Base-by-base conservation (phyloP, 176 grass and related monocot species). In the Tillandsia fasciculata region DNA sequence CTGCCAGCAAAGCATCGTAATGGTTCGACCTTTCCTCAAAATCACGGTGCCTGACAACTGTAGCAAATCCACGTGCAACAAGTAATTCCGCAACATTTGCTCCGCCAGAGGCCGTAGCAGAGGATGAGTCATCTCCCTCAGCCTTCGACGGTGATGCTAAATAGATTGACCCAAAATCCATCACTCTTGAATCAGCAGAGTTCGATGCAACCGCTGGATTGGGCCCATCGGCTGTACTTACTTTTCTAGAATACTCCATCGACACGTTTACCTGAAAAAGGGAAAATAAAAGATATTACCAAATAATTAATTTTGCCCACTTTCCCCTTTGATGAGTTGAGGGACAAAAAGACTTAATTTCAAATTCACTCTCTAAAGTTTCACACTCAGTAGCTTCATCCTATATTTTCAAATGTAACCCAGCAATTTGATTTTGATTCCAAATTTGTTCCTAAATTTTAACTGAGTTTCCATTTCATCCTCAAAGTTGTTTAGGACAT, bases 191-290 rank as follows among this genome's bases (percentile, higher is more conserved):
- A 81, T 92, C 93, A 42, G 79, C 77, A 1, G 27, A 42, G 53
- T 67, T 84, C 12, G 79, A n/a, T 64, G 74, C 59, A 5, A 87
- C 78, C 14, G 26, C 77, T 24, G 66, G 58, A 79, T 57, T 84
- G 59, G 86, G 84, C 71, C 87, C 89, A 69, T 92, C 86, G 51
- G 77, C 11, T 15, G 77, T 72, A 51, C 33, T 33, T 24, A 99
- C 85, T 73, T 88, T 99, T 78, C 94, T 81, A 74, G 94, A 90
- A 48, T 99, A 99, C 68, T 99, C 94, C 94, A 99, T 99, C 64
- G 83, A 81, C 67, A 99, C 94, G 28, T 80, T 83, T 24, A 93
- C 94, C 94, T 99, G 66, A 24, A 83, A 70, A 73, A 76, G 67
- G 48, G 27, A 9, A 18, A 18, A 18, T 61, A 49, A 66, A 47